Base-by-base conservation (phyloP, 495 filamentous ascomycete species). In the Aspergillus diversus region DNA sequence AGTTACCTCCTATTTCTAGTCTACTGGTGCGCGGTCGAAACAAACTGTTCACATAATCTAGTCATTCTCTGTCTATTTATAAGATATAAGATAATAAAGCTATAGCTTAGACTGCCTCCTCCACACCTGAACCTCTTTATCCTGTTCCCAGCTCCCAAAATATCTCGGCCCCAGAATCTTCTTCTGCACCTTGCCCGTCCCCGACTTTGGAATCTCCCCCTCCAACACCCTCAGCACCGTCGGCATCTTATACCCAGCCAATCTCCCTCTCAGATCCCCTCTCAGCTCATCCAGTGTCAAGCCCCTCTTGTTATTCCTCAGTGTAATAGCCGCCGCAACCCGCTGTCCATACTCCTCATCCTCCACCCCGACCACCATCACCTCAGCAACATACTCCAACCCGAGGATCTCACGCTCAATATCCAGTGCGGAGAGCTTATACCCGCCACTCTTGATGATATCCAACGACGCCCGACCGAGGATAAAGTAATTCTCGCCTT, bases 121-220 rank as follows among this genome's bases (percentile, higher is more conserved):
- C 81, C 79, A 83, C 0, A 74, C 66, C 55, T 82, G 78, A n/a
- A 83, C 73, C 13, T 77, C 72, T 8, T 63, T 52, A 55, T 69
- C 56, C 8, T 67, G 56, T 17, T 50, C 27, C 61, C 78, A 83
- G 31, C 73, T 68, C 3, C 55, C 13, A 0, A 83, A 83, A 61
- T 78, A 79, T 32, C 66, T 46, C 9, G 80, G 79, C 5, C 80
- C 78, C 27, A 83, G 63, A 5, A 79, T 73, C 66, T 80, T 82
- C 73, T 83, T 83, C 66, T 80, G 75, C 9, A 83, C 80, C 59
- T 83, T 83, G 5, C 78, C 80, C 0, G 78, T 81, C 5, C 68
- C 77, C 7, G 75, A 75, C 58, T 82, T 84, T 4, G 80, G 81
- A n/a, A 83, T 57, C 54, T 83, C 81, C 17, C 74, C 75, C 27